These are phyloP conservation scores for Cladophialophora immunda DNA, from an alignment of 2,329 filamentous ascomycete species.

Conservation along the genomic window DNA sequence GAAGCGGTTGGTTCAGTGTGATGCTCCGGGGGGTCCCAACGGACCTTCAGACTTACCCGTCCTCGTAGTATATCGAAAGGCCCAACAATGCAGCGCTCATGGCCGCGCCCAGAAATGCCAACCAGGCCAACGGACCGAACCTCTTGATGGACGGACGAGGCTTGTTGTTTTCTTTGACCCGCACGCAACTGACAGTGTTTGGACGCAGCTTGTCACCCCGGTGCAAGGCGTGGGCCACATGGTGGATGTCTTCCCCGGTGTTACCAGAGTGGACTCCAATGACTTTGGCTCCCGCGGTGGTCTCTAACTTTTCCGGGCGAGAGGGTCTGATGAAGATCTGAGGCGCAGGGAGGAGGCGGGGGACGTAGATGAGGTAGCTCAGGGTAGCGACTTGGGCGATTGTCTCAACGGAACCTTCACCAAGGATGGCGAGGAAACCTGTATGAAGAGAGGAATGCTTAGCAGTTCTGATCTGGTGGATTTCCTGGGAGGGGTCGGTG, in stretches of 20 bases:
- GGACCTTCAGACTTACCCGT: conserved; percentile 44
- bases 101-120: conserved; percentile 55
- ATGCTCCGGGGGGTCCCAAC: neutral
- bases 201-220: conserved; percentile 47
- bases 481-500: neutral
- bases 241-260: conserved; percentile 55
- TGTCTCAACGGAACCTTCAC: conserved; percentile 60
- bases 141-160: conserved; percentile 54
- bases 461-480: conserved; percentile 1
- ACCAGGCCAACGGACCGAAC: conserved; percentile 55
- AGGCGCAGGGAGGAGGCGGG: conserved; percentile 60
- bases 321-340: conserved; percentile 59
- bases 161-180: conserved; percentile 47
- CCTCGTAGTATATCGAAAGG: conserved; percentile 54
- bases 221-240: conserved; percentile 55
- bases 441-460: neutral
- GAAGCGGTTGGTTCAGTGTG: conserved; percentile 3
- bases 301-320: conserved; percentile 53
- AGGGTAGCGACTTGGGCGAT: conserved; percentile 61
- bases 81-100: conserved; percentile 55
- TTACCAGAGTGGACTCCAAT: conserved; percentile 60
- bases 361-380: conserved; percentile 59
- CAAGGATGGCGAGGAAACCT: conserved; percentile 61
- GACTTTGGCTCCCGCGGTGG: conserved; percentile 50
- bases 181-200: conserved; percentile 53